Evolutionary conservation across 1,139 yeast species (phyloP).

Genomic region (Ashbya aceris): DNA sequence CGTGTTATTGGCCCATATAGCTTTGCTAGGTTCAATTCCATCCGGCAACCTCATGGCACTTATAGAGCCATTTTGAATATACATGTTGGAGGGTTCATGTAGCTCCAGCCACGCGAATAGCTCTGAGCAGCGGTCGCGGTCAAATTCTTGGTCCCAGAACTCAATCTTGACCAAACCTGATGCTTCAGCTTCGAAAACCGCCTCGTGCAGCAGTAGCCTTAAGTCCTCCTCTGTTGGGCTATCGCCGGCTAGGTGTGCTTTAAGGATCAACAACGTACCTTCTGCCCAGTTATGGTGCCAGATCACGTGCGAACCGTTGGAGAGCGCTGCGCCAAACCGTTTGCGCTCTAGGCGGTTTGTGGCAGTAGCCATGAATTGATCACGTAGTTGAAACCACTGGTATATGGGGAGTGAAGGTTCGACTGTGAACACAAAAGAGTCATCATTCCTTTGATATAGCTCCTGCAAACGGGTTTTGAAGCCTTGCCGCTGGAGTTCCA

Average conservation of each 20-base stretch:
- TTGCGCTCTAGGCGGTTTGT: conserved; percentile 10
- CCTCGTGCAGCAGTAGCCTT: conserved; percentile 16
- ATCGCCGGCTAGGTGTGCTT: conserved; percentile 18
- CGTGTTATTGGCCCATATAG: conserved; percentile 28
- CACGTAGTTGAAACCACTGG: conserved; percentile 38
- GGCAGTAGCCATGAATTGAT: conserved; percentile 29
- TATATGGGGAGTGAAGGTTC: conserved; percentile 33
- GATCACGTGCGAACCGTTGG: conserved; percentile 31
- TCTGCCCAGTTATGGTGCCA: conserved; percentile 42
- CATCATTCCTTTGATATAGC: conserved; percentile 28
- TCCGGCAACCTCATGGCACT: conserved; percentile 28
- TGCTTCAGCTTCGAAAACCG: conserved; percentile 19
- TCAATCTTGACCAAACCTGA: conserved; percentile 16
- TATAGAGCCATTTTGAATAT: conserved; percentile 22
- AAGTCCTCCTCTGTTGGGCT: conserved; percentile 13
- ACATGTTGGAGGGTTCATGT: conserved; percentile 16
- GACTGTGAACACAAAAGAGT: conserved; percentile 29
- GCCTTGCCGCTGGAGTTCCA: conserved; percentile 26
- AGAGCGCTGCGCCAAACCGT: conserved; percentile 30
- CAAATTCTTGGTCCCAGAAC: conserved; percentile 29
- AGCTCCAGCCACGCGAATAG: conserved; percentile 13
- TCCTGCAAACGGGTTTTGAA: conserved; percentile 22
- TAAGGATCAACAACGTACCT: conserved; percentile 30
- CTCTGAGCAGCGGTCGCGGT: conserved; percentile 16
- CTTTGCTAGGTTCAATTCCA: conserved; percentile 14